Evolutionary conservation across 305 asterid species (phyloP).

Genomic region (Fraxinus velutina): DNA sequence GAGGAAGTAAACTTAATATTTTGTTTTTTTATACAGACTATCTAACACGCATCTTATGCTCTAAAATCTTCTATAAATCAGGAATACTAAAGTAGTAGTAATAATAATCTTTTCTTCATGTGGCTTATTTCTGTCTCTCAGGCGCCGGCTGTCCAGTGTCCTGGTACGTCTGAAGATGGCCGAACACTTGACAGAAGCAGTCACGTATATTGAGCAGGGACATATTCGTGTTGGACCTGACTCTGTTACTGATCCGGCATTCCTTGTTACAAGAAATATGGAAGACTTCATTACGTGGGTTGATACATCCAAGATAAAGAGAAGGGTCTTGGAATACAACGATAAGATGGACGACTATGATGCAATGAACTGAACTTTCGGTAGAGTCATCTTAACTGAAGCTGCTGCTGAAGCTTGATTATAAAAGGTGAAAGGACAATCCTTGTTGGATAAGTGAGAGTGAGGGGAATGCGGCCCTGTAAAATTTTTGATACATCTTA

Average conservation of each 20-base stretch:
- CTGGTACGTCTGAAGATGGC: constrained; percentile 72
- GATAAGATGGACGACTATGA: constrained; percentile 89
- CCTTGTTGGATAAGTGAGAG: neutral
- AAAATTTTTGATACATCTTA: neutral
- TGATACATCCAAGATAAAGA: constrained; percentile 84
- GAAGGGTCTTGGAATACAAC: constrained; percentile 85
- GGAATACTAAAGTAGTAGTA: neutral
- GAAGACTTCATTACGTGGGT: constrained; percentile 97
- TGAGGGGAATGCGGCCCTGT: neutral
- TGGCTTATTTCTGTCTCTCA: constrained; percentile 26
- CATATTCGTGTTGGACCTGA: constrained; percentile 96
- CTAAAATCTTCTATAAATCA: neutral
- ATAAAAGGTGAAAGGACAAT: neutral
- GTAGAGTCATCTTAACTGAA: neutral
- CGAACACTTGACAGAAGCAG: constrained; percentile 89
- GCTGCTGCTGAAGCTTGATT: neutral
- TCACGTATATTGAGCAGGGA: constrained; percentile 86
- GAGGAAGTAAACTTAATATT: neutral
- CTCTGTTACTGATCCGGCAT: constrained; percentile 74
- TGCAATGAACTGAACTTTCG: constrained; percentile 50
- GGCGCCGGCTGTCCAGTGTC: constrained; percentile 80
- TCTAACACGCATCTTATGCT: neutral
- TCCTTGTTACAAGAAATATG: constrained; percentile 86
- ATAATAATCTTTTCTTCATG: neutral
- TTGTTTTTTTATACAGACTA: neutral